These are phyloP conservation scores for Auxenochlorella protothecoides DNA, from an alignment of 139 green algal genomes.

Conservation along the genomic window DNA sequence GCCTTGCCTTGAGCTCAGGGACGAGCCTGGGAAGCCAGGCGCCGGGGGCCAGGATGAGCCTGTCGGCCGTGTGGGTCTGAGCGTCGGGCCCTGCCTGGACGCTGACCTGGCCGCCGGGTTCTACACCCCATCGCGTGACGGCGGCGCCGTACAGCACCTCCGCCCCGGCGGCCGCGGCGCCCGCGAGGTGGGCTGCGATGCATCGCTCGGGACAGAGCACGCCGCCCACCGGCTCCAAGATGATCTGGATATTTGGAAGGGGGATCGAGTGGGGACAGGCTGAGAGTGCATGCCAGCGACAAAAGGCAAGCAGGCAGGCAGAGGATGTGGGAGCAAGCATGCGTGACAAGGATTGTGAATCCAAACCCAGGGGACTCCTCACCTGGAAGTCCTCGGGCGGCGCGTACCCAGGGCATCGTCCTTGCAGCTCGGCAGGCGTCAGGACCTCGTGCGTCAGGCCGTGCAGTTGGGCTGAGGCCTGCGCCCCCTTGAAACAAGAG, in stretches of 20 bases:
- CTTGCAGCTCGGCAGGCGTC: slow-evolving; percentile 26
- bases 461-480: slow-evolving; percentile 18
- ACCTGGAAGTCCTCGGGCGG: slow-evolving; percentile 25
- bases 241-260: no score
- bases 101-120: no score
- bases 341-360: no score
- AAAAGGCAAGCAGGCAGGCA: no score
- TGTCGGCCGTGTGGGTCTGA: slow-evolving; percentile 12
- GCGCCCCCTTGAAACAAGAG: slow-evolving; percentile 22
- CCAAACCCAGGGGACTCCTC: not conserved
- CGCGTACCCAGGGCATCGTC: slow-evolving; percentile 39
- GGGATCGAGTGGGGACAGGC: no score
- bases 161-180: slow-evolving; percentile 20
- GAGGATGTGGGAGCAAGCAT: no score
- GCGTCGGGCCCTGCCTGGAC: not conserved
- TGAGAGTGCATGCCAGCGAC: no score
- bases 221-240: slow-evolving; percentile 52
- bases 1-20: slow-evolving; percentile 43
- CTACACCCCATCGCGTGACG: no score
- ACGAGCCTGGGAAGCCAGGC: slow-evolving; percentile 58
- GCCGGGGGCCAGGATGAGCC: slow-evolving; percentile 47
- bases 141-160: slow-evolving; percentile 7
- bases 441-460: slow-evolving; percentile 48
- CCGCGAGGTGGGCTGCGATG: slow-evolving; percentile 35
- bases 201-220: slow-evolving; percentile 53